Conservation (phyloP, 2,329 filamentous ascomycete species). For the Pyrenophora graminea region DNA sequence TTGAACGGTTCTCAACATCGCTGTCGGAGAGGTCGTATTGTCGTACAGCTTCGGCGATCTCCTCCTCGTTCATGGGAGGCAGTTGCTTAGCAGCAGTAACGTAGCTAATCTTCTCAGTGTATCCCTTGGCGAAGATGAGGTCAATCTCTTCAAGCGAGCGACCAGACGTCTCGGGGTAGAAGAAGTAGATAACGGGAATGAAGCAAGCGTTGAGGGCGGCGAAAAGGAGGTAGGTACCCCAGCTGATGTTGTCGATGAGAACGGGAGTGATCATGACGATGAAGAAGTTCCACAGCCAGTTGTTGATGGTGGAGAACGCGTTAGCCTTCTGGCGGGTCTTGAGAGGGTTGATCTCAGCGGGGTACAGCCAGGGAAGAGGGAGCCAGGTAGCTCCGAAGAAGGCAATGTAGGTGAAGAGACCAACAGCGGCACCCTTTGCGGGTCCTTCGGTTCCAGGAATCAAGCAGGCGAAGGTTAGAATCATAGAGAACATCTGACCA, state of each 20-base stretch:
- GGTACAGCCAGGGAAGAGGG: conserved; percentile 64
- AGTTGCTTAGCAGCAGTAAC: conserved; percentile 45
- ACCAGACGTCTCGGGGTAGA: conserved; percentile 60
- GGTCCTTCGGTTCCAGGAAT: conserved; percentile 43
- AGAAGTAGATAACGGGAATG: conserved; percentile 59
- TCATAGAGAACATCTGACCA: conserved; percentile 58
- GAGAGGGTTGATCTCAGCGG: conserved; percentile 59
- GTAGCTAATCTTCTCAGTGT: conserved; percentile 43
- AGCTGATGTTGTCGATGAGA: conserved; percentile 43
- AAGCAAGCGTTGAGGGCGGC: conserved; percentile 58
- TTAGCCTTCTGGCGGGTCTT: conserved; percentile 62
- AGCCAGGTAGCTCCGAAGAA: conserved; percentile 70
- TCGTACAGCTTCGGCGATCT: conserved; percentile 39
- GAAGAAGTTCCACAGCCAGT: conserved; percentile 59
- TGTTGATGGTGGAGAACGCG: conserved; percentile 58
- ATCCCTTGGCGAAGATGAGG: conserved; percentile 52
- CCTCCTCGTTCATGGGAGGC: conserved; percentile 39
- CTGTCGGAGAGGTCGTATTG: conserved; percentile 40
- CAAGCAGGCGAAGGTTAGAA: conserved; percentile 48
- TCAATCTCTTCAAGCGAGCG: conserved; percentile 59
- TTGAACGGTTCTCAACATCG: conserved; percentile 41
- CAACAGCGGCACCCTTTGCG: conserved; percentile 59
- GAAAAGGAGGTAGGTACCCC: conserved; percentile 55
- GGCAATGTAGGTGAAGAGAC: conserved; percentile 70
- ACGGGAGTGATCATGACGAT: conserved; percentile 52